Evolutionary conservation across 805 yeast genomes (phyloP).

Genomic region (Metschnikowia santaceciliae): DNA sequence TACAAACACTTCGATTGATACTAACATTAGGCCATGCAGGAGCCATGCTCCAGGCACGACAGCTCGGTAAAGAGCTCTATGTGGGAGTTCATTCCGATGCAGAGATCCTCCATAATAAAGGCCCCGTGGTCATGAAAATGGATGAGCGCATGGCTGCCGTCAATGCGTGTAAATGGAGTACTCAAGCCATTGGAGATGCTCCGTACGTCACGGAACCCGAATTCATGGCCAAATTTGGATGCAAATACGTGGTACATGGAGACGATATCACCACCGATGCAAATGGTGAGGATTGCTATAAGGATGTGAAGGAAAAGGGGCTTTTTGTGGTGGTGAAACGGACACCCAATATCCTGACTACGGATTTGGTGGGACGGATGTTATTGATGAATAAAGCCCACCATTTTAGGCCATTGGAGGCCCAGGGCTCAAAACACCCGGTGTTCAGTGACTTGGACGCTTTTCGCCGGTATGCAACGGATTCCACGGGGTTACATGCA

Average conservation of each 20-base stretch:
- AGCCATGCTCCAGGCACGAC: constrained; percentile 90
- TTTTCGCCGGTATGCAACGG: constrained; percentile 58
- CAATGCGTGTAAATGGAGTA: constrained; percentile 86
- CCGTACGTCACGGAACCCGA: constrained; percentile 91
- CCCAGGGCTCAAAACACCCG: constrained; percentile 21
- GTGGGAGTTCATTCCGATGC: constrained; percentile 94
- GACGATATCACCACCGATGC: constrained; percentile 98
- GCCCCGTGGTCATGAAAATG: constrained; percentile 88
- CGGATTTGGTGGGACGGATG: constrained; percentile 91
- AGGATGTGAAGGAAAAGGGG: constrained; percentile 76
- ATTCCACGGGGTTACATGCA: constrained; percentile 51
- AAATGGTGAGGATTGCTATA: constrained; percentile 90
- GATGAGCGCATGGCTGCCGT: constrained; percentile 82
- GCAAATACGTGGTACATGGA: constrained; percentile 95
- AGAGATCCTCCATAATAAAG: constrained; percentile 78
- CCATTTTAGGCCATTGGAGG: constrained; percentile 41
- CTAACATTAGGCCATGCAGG: constrained; percentile 71
- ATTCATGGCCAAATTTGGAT: constrained; percentile 68
- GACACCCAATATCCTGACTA: constrained; percentile 91
- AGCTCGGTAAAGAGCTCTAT: constrained; percentile 65
- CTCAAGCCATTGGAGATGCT: constrained; percentile 65
- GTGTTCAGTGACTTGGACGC: constrained; percentile 31
- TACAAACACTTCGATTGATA: not conserved
- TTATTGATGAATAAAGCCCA: constrained; percentile 57
- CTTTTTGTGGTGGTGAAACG: constrained; percentile 87